Evolutionary conservation across 177 flowering plant genomes (phyloP).

Genomic region (Vitis hybrid): DNA sequence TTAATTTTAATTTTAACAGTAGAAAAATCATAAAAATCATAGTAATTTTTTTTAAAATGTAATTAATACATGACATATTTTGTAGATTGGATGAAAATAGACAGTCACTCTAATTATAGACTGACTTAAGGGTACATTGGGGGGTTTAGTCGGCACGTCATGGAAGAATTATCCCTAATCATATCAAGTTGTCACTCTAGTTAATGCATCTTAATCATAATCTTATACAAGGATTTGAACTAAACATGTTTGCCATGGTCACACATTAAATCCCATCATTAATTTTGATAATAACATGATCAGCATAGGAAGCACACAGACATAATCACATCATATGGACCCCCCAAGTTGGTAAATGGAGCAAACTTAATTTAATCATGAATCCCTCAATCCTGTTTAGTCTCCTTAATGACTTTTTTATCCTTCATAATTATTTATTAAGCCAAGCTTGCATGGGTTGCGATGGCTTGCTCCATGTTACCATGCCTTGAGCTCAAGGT

Average conservation of each 20-base stretch:
- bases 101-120: too few relatives aligned
- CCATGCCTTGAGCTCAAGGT: too few relatives aligned
- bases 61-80: too few relatives aligned
- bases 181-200: conserved; percentile 5
- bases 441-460: not conserved
- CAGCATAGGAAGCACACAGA: conserved; percentile 17
- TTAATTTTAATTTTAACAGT: too few relatives aligned
- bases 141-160: too few relatives aligned
- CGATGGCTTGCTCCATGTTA: too few relatives aligned
- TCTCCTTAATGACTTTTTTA: not conserved
- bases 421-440: not conserved
- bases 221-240: conserved; percentile 7
- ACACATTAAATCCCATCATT: conserved; percentile 5
- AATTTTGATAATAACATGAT: conserved; percentile 9
- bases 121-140: too few relatives aligned
- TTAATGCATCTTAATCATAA: conserved; percentile 22
- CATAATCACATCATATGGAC: conserved; percentile 19
- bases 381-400: not conserved
- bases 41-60: too few relatives aligned
- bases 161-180: not conserved
- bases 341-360: conserved; percentile 1
- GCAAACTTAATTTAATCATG: not conserved
- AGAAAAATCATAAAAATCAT: too few relatives aligned
- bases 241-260: conserved; percentile 22
- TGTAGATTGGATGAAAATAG: too few relatives aligned